phyloP scores from a whole-genome alignment of 495 filamentous ascomycete genomes.

The Penicillium manginii region DNA sequence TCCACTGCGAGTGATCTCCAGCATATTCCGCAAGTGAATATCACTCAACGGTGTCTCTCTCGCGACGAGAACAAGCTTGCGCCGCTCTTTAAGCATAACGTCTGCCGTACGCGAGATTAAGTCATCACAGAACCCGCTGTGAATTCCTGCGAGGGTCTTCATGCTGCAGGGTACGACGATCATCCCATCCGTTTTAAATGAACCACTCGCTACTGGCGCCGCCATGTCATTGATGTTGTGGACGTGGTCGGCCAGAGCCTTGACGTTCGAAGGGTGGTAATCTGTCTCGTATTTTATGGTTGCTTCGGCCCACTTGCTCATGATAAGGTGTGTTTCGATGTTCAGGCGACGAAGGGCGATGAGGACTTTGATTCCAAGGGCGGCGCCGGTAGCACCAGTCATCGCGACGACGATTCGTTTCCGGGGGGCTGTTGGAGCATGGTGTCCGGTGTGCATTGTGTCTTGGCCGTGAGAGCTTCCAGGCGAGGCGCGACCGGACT shows the following conservation, averaged over 20 bases:
- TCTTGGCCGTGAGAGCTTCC: slow-evolving; percentile 10
- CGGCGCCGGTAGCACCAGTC: slow-evolving; percentile 47
- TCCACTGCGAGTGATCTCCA: slow-evolving; percentile 38
- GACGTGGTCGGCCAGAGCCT: slow-evolving; percentile 42
- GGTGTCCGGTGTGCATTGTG: slow-evolving; percentile 5
- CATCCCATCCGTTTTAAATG: slow-evolving; percentile 44
- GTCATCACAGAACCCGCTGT: slow-evolving; percentile 38
- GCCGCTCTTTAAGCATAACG: slow-evolving; percentile 51
- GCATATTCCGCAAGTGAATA: slow-evolving; percentile 53
- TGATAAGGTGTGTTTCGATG: slow-evolving; percentile 48
- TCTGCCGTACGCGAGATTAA: slow-evolving; percentile 50
- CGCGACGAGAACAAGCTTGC: slow-evolving; percentile 44
- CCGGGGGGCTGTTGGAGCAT: slow-evolving; percentile 8
- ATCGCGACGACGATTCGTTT: slow-evolving; percentile 47
- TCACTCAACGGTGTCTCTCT: slow-evolving; percentile 51
- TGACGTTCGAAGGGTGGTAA: slow-evolving; percentile 37
- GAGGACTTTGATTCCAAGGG: slow-evolving; percentile 42
- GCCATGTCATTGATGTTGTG: slow-evolving; percentile 44
- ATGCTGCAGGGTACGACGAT: slow-evolving; percentile 47
- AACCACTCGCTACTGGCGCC: slow-evolving; percentile 40
- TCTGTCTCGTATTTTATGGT: slow-evolving; percentile 51
- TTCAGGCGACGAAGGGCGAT: slow-evolving; percentile 40
- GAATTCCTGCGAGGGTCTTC: slow-evolving; percentile 42
- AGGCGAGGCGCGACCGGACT: slow-evolving; percentile 19
- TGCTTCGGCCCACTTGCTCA: slow-evolving; percentile 48